Base-by-base conservation (phyloP, 2,329 filamentous ascomycete species). In the Alternaria arbusti region DNA sequence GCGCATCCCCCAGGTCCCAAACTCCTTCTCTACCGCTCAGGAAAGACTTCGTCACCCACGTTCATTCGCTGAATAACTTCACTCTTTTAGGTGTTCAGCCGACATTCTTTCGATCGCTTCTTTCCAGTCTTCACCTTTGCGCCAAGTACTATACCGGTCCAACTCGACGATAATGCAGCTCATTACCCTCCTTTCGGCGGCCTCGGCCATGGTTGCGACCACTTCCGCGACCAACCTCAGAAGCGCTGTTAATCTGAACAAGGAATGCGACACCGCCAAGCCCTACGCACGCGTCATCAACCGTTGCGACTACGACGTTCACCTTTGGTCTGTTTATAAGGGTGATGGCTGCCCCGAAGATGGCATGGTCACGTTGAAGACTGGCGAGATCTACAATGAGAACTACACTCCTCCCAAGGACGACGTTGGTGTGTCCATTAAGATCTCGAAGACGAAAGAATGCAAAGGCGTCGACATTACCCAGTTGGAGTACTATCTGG, bases 401-500 rank as follows among this genome's bases (percentile, higher is more conserved):
- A 32, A 32, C 30, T 32, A 32, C 30, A 32, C 30, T 32, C 30
- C 30, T 32, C 30, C 30, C 30, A 32, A 32, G 13, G 30, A 32
- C 30, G 30, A 32, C 13, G 30, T 32, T 9, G 80, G 79, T 60
- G 69, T 80, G 13, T 82, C 80, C 5, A 74, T 82, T 70, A 82
- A 82, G 71, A 59, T 82, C 30, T 77, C 78, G n/a, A 80, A 78
- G 68, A 64, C 59, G 6, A 25, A 71, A 11, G 10, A 72, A 28
- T 78, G 75, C 74, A 74, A 72, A 45, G 68, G 66, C 13, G 61
- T 56, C 59, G 70, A 75, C 55, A 75, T 79, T 46, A 73, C 74
- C 1, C 80, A 82, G 59, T 64, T 81, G 46, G 80, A 82, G 66
- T 82, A 82, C 74, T n/a, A n/a, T n/a, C n/a, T n/a, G n/a, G n/a